Conservation (phyloP, 2,329 filamentous ascomycete species). For the Huntiella decipiens region DNA sequence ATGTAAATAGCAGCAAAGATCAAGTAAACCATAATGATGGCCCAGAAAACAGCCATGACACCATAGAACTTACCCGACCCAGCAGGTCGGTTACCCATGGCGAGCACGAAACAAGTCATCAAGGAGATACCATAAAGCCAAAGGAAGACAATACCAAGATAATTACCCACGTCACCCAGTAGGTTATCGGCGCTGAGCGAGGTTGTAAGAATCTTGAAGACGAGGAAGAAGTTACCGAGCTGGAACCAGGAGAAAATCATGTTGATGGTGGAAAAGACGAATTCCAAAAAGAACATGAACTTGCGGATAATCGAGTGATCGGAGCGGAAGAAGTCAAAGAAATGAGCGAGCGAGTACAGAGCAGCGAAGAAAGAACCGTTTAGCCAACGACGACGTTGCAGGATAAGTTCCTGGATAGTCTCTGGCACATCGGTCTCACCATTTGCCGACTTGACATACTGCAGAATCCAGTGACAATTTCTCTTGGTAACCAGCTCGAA, state of each 20-base stretch:
- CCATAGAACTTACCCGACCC: conserved; percentile 89
- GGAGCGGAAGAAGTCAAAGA: conserved; percentile 88
- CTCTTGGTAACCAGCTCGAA: conserved; percentile 95
- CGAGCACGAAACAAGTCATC: conserved; percentile 85
- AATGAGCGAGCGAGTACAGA: conserved; percentile 85
- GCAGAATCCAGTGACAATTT: conserved; percentile 91
- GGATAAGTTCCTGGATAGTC: conserved; percentile 80
- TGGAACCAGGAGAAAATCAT: conserved; percentile 99
- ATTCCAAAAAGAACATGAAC: conserved; percentile 78
- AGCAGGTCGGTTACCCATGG: conserved; percentile 83
- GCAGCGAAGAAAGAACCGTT: conserved; percentile 98
- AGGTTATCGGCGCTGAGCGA: conserved; percentile 54
- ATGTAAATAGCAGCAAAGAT: conserved; percentile 93
- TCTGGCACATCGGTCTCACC: conserved; percentile 96
- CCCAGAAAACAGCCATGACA: conserved; percentile 98
- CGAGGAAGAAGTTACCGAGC: conserved; percentile 96
- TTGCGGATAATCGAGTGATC: conserved; percentile 78
- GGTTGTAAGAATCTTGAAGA: conserved; percentile 88
- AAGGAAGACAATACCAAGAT: conserved; percentile 79
- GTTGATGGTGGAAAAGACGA: conserved; percentile 82
- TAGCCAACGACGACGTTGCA: conserved; percentile 89
- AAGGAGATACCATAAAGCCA: conserved; percentile 89
- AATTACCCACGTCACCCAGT: conserved; percentile 56
- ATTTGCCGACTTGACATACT: conserved; percentile 94
- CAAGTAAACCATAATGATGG: conserved; percentile 83